A percentile compares a stretch with the other conserved stretches of the same genome.
phyloP scores from a whole-genome alignment of 2,329 filamentous ascomycete species.

The Penicillium sp. region DNA sequence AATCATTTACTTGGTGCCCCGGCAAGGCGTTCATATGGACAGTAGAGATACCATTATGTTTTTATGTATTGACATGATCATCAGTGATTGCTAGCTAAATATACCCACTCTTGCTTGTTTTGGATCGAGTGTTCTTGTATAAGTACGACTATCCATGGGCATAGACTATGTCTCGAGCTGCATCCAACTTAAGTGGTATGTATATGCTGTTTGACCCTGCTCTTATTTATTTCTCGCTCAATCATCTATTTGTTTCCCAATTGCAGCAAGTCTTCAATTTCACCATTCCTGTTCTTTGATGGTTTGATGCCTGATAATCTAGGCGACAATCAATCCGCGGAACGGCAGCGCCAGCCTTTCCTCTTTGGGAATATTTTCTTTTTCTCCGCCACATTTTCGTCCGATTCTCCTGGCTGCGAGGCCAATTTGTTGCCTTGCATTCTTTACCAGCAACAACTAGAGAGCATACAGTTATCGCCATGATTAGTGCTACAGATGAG shows the following conservation, averaged over 20 bases:
- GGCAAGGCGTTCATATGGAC: conserved; percentile 13
- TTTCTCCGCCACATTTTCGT: conserved; percentile 8
- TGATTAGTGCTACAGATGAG: conserved; percentile 32
- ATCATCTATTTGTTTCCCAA: background rate
- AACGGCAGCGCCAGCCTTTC: conserved; percentile 24
- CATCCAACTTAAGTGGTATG: background rate
- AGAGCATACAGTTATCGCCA: conserved; percentile 12
- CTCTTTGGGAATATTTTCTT: conserved; percentile 28
- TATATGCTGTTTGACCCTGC: background rate
- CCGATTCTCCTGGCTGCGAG: conserved; percentile 1
- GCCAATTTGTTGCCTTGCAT: conserved; percentile 1
- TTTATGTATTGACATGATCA: background rate
- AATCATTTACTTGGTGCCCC: conserved; percentile 1
- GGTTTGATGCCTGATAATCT: conserved; percentile 6
- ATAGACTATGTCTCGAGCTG: background rate
- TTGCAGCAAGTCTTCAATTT: background rate
- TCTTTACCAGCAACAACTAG: background rate
- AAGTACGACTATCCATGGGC: background rate
- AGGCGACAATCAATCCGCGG: conserved; percentile 22
- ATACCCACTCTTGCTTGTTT: conserved; percentile 1
- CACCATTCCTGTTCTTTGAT: background rate
- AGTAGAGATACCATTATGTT: conserved; percentile 5
- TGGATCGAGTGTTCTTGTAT: background rate
- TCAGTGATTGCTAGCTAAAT: background rate
- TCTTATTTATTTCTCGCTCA: background rate